Evolutionary conservation across 208 protist genomes (phyloP), one percentile per base, ranked within the genome.

Genomic region (Leishmania tropica): DNA sequence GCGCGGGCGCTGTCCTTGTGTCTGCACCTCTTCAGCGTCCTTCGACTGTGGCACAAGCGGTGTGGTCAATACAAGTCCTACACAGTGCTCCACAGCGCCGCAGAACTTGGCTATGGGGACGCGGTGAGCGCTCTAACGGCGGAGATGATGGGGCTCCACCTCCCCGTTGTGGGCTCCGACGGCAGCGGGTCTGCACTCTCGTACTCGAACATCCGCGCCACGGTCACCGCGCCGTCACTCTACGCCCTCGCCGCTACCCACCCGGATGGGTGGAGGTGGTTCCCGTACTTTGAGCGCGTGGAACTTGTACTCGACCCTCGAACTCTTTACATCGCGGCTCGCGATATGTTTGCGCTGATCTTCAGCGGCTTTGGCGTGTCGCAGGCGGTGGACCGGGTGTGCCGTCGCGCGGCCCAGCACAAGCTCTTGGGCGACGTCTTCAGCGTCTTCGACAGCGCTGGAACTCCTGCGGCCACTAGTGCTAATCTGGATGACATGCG

Each of bases 51-150:
- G 83, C 77, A 82, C 78, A 42, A 35, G 53, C 72, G 78, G 7
- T 71, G 45, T 24, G 17, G n/a, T 0, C 76, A 40, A 1, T 82
- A 76, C 47, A 76, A 80, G 54, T 85, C 74, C 47, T 96, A 93
- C 87, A 94, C 88, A 15, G 79, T 92, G 56, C 81, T 96, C 70
- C 93, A 96, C 83, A 90, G 87, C 72, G 93, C 91, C n/a, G 86
- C 92, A 53, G 87, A 87, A 60, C 79, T 95, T 19, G 85, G 87
- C 53, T 85, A 90, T 76, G 78, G 76, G 35, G 86, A 88, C 37
- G 83, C 92, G 65, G 75, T 89, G 1, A 68, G 81, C 17, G 86
- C 54, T 19, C 54, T 96, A n/a, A 81, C 86, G 28, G 77, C 70
- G 13, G 86, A 94, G 75, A 83, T 88, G 75, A 68, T 73, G 73